Base-by-base conservation (phyloP, 371 early-diverging fungal genomes). In the Mortierella sp. region DNA sequence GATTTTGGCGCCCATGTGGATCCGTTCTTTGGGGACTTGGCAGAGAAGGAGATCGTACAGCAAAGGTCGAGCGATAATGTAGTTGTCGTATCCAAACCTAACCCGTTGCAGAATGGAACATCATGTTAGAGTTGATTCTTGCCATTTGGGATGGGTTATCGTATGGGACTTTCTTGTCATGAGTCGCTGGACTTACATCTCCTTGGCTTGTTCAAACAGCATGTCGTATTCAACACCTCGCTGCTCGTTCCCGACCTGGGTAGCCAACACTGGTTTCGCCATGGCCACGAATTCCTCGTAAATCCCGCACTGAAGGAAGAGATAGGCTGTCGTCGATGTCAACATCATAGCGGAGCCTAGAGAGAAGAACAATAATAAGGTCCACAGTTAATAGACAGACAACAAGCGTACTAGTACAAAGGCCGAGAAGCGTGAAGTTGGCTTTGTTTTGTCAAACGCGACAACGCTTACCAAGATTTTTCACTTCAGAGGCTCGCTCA, bases 291-390 rank as follows among this genome's bases (percentile, higher is more conserved):
- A 16, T 19, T 63, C 75, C 0, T 79, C 79, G 26, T 64, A 55
- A 7, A 79, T 48, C 0, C 79, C 79, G 11, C 74, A 45, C 34
- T 75, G 79, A 40, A 72, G 75, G 7, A 71, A 43, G 10, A 68
- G 22, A 2, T 75, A 72, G 31, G 53, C 53, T 26, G 53, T 53
- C 24, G 53, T 53, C 2, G n/a, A 24, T 29, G 53, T 53, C 52
- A 50, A 9, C 26, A 50, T 50, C 52, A 50, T 50, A 8, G 52
- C 52, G 10, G 26, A 50, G 26, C 26, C 52, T 2, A 50, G 52
- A 8, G 24, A 19, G 47, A 19, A 14, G 22, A 11, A 47, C 4
- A 6, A 47, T 47, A 2, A n/a, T n/a, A n/a, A n/a, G n/a, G n/a
- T n/a, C n/a, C 14, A 6, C 47, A 8, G 19, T 47, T 9, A 47